These are phyloP conservation scores for Bretschneidera sinensis DNA, from an alignment of 345 rosid genomes.

Conservation along the genomic window DNA sequence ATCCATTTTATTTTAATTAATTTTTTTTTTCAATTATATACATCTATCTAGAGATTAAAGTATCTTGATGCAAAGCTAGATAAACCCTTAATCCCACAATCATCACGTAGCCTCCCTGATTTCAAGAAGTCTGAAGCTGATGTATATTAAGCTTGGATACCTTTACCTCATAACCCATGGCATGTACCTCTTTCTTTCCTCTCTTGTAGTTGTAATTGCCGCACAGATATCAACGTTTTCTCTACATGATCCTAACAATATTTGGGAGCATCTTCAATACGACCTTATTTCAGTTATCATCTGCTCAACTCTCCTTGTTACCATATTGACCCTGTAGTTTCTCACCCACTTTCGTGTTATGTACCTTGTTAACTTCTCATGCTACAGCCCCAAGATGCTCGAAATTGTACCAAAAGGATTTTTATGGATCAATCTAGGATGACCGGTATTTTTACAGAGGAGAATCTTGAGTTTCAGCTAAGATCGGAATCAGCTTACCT, in stretches of 20 bases:
- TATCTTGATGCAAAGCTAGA: slow-evolving; percentile 29
- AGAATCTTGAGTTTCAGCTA: slow-evolving; percentile 51
- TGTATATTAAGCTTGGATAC: slow-evolving; percentile 68
- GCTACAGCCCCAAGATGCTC: slow-evolving; percentile 43
- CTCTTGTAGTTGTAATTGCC: slow-evolving; percentile 39
- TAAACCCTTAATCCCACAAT: slow-evolving; percentile 32
- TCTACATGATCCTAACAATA: slow-evolving; percentile 26
- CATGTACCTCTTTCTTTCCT: slow-evolving; percentile 53
- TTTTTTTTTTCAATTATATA: too few species aligned
- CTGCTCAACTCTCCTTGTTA: slow-evolving; percentile 43
- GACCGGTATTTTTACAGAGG: slow-evolving; percentile 41
- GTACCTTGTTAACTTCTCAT: slow-evolving; percentile 45
- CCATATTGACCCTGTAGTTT: slow-evolving; percentile 36
- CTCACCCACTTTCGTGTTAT: slow-evolving; percentile 50
- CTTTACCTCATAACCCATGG: slow-evolving; percentile 64
- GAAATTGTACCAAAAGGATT: slow-evolving; percentile 33
- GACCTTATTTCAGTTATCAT: slow-evolving; percentile 41
- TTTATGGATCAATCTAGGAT: slow-evolving; percentile 43
- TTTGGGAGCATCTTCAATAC: slow-evolving; percentile 49
- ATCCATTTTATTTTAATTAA: too few species aligned
- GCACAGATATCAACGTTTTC: slow-evolving; percentile 40
- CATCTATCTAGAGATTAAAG: neutral
- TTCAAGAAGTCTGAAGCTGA: slow-evolving; percentile 59
- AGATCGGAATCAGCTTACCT: slow-evolving; percentile 51
- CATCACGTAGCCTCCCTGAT: slow-evolving; percentile 47